Evolutionary conservation across 805 yeast species (phyloP), one percentile per base, ranked within the genome.

Genomic region (Vanderwaltozyma yarrowii): DNA sequence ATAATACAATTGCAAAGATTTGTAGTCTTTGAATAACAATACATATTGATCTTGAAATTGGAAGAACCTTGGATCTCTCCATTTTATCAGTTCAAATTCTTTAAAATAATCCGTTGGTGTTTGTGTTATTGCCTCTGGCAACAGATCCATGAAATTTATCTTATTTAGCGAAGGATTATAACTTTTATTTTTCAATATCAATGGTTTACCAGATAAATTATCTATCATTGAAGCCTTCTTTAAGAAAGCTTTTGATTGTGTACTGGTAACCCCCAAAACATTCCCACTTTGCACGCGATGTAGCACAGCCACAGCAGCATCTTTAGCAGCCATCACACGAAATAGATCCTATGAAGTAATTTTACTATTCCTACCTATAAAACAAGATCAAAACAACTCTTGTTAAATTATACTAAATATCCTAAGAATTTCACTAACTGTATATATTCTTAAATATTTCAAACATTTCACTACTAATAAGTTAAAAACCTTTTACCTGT

Each of bases 21-120:
- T 43, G 23, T 33, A 35, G 28, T 47, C 38, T n/a, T 43, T 35
- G 36, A 58, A 58, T 12, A 48, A 17, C 13, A 58, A 42, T 13
- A 43, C 41, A 31, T 56, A 58, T 19, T 46, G 39, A 39, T 56
- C 58, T 19, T 42, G 44, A 34, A 58, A 58, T 37, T 53, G 54
- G 36, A 58, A 56, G 36, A 44, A 55, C 33, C 45, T 45, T 5
- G 58, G 58, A 31, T 58, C 59, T 35, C 61, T 47, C 10, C 39
- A 39, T 32, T 48, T 50, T 13, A 54, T 33, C 15, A 54, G 39
- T 17, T 40, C 38, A 19, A 52, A 49, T 5, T n/a, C 17, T 10
- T 28, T 30, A 3, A 19, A 10, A 5, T 17, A 16, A 13, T 25
- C 12, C 15, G 24, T 16, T 3, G n/a, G 5, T 12, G 10, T n/a